Evolutionary conservation across 768 basidiomycete species (phyloP), one percentile per base, ranked within the genome.

Genomic region (Lactifluus hygrophoroides): DNA sequence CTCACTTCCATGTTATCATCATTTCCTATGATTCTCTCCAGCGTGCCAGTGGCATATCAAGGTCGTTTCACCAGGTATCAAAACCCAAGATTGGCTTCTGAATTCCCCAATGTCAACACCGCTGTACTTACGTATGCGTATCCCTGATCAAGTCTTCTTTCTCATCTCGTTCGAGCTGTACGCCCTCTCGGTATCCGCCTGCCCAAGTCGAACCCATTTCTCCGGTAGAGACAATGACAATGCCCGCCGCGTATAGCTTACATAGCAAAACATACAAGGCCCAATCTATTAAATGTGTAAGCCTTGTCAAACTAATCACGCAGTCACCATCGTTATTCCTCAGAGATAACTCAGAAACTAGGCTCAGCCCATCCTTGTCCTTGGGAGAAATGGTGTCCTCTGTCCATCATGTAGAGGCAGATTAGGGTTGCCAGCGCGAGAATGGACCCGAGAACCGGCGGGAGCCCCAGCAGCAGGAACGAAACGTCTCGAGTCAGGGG

Each of bases 351-450:
- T 43, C 21, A 23, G 27, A 32, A 23, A 11, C n/a, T n/a, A n/a
- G n/a, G n/a, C 5, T 14, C 69, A 27, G 66, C 69, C 37, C 70
- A 59, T 38, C 45, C 45, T 49, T 38, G 63, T 53, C 25, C 72
- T 71, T 28, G 74, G 75, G 37, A 79, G 66, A 67, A 86, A 86
- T 42, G 82, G 80, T 60, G 74, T 72, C 64, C 83, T 76, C 58
- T 86, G 83, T 52, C 70, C 54, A 25, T 37, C 54, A 23, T 51
- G 56, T 19, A 45, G 13, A 14, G 32, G n/a, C 17, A 48, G 48
- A 43, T 49, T 35, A 14, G 64, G 32, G 13, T 56, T 63, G 8
- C 56, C 45, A 11, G 67, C 38, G 19, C 68, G 64, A 47, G 67
- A 63, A 16, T 55, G 56, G 13, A 46, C 52, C 9, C 59, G 61